These are phyloP conservation scores for Cladosporium sp. DNA, from an alignment of 2,329 filamentous ascomycete genomes.

Conservation along the genomic window DNA sequence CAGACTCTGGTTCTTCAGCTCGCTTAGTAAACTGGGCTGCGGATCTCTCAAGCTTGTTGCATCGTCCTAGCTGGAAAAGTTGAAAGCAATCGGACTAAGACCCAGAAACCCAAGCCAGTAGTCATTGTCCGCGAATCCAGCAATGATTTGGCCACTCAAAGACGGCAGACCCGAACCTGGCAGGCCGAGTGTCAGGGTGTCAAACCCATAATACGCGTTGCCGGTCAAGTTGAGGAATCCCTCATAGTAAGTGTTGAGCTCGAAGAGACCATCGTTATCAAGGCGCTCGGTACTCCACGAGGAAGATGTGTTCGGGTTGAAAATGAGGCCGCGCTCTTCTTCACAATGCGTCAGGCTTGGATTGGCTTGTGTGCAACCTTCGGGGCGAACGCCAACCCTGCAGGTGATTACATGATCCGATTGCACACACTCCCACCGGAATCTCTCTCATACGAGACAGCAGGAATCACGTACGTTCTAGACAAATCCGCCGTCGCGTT, in stretches of 20 bases:
- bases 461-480: no score
- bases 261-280: slow-evolving; percentile 30
- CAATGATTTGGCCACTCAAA: slow-evolving; percentile 29
- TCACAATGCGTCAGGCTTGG: slow-evolving; percentile 23
- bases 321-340: slow-evolving; percentile 23
- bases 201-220: slow-evolving; percentile 33
- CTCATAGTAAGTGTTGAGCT: slow-evolving; percentile 21
- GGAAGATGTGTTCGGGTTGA: slow-evolving; percentile 29
- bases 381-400: slow-evolving; percentile 13
- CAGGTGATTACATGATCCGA: no score
- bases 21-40: slow-evolving; percentile 19
- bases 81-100: slow-evolving; percentile 20
- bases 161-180: slow-evolving; percentile 20
- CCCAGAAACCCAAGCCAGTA: slow-evolving; percentile 33
- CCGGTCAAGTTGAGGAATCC: slow-evolving; percentile 19
- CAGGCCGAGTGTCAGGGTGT: slow-evolving; percentile 26
- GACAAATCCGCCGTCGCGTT: no score
- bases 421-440: no score
- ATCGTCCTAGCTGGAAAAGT: slow-evolving; percentile 17
- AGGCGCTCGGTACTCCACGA: slow-evolving; percentile 32
- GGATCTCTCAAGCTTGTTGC: slow-evolving; percentile 10
- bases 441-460: no score
- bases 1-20: slow-evolving; percentile 15
- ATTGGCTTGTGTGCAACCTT: slow-evolving; percentile 22
- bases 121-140: slow-evolving; percentile 29